Base-by-base conservation (phyloP, 148 eudicot species). In the Fagopyrum tataricum region DNA sequence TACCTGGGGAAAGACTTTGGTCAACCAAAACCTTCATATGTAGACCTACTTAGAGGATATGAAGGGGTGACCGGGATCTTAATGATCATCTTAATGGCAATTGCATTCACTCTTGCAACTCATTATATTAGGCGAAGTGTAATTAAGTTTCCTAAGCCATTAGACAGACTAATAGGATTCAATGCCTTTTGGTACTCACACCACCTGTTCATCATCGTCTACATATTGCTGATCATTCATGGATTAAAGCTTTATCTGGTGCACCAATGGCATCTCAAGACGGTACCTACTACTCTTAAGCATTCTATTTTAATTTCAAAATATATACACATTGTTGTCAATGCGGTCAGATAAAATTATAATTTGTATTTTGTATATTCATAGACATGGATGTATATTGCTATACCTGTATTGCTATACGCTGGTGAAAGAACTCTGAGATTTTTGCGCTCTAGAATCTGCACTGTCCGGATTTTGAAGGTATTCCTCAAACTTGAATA, bases 381-480 rank as follows among this genome's bases (percentile, higher is more conserved):
- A 43, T 85, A 96, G 99, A 89, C 97, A 59, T 96, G 97, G 97
- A 96, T 96, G 96, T 96, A 85, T 84, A 82, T 92, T 77, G 87
- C 95, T 41, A 86, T 90, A 66, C 99, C 99, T 62, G 91, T 96
- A n/a, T 76, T 92, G 62, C 75, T 96, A 12, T 96, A 96, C 85
- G 91, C 94, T 41, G 99, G 97, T 81, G 99, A 96, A 82, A 87
- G 99, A 75, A 87, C 85, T 56, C 82, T 96, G 52, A 85, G 99
- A 81, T 90, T 81, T 77, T 92, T 88, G 62, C 86, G 99, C 59
- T 92, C 99, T 58, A 88, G 94, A 70, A 81, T 82, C 71, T 81
- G 74, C 67, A 64, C 87, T 67, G 99, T 96, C 26, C 85, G 85
- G 62, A 80, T 92, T 74, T 42, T 92, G 68, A 96, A 90, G 97